Evolutionary conservation across 768 basidiomycete species (phyloP).

Genomic region (Megacollybia marginata): DNA sequence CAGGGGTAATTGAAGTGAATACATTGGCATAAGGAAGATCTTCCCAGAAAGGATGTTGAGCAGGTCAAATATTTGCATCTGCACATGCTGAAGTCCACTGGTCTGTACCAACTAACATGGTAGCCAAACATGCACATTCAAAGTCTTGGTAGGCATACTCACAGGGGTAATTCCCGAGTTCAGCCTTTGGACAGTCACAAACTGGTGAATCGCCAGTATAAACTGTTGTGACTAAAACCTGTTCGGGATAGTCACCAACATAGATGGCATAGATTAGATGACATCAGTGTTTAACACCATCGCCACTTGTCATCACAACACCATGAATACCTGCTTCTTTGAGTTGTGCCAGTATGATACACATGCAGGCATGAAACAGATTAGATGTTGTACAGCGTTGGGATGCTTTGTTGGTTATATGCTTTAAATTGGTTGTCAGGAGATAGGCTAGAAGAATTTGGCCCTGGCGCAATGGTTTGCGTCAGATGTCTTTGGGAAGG

Average conservation of each 20-base stretch:
- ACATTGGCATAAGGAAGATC: slow-evolving; percentile 15
- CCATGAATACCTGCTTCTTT: slow-evolving; percentile 4
- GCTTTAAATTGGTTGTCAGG: background rate
- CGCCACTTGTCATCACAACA: slow-evolving; percentile 12
- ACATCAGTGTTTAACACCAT: slow-evolving; percentile 11
- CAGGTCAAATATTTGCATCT: slow-evolving; percentile 10
- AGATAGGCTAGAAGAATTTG: slow-evolving; percentile 1
- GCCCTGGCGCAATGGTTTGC: slow-evolving; percentile 13
- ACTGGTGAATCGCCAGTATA: slow-evolving; percentile 7
- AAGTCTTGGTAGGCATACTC: background rate
- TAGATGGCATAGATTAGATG: slow-evolving; percentile 13
- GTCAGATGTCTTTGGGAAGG: slow-evolving; percentile 14
- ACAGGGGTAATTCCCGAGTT: background rate
- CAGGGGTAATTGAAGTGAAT: slow-evolving; percentile 13
- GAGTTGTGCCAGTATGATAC: background rate
- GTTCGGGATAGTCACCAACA: slow-evolving; percentile 13
- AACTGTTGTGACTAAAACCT: slow-evolving; percentile 8
- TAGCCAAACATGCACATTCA: background rate
- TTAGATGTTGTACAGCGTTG: background rate
- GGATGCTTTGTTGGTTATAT: background rate
- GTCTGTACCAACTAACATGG: background rate
- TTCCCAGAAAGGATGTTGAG: slow-evolving; percentile 18
- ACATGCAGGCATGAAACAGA: background rate
- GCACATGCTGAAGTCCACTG: slow-evolving; percentile 1
- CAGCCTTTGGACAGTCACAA: slow-evolving; percentile 1